A percentile compares a stretch with the other conserved stretches of the same genome.
Evolutionary conservation across 352 stramenopile genomes (phyloP).

Genomic region (Phytophthora idaei): DNA sequence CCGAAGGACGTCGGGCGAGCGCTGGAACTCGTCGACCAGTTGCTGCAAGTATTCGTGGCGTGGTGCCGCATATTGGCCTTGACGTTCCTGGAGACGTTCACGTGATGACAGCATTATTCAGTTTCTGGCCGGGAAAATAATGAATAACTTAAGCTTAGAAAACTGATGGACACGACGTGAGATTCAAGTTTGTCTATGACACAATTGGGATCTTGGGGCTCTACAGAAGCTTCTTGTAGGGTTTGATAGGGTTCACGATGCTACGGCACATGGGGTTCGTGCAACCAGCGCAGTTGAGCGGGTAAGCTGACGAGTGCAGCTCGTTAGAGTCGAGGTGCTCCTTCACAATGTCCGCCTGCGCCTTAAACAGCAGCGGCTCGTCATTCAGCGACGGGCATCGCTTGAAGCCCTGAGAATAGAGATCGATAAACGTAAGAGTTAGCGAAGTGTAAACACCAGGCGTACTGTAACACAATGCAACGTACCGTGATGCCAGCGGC

Average conservation of each 20-base stretch:
- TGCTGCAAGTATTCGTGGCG: conserved; percentile 82
- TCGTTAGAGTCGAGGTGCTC: conserved; percentile 86
- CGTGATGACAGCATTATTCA: conserved; percentile 66
- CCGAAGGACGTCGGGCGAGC: conserved; percentile 56
- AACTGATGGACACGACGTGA: conserved; percentile 7
- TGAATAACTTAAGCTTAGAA: background rate
- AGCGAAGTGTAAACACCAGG: background rate
- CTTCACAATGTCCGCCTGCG: conserved; percentile 97
- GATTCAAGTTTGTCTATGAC: conserved; percentile 27
- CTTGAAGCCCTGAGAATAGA: conserved; percentile 82
- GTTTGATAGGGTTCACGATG: conserved; percentile 86
- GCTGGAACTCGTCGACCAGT: conserved; percentile 77
- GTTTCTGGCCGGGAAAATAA: background rate
- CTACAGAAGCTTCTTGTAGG: conserved; percentile 64
- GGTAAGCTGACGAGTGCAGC: conserved; percentile 83
- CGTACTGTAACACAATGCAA: conserved; percentile 7
- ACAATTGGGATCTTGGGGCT: conserved; percentile 13
- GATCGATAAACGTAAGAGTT: conserved; percentile 2
- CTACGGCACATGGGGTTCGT: conserved; percentile 84
- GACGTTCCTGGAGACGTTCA: conserved; percentile 58
- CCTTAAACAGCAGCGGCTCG: conserved; percentile 93
- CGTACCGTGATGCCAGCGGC: conserved; percentile 92
- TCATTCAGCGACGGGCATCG: conserved; percentile 97
- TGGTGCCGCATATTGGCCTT: conserved; percentile 68
- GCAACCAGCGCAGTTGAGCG: conserved; percentile 85